phyloP scores from a whole-genome alignment of 768 basidiomycete genomes.

The Lentinula raphanica region DNA sequence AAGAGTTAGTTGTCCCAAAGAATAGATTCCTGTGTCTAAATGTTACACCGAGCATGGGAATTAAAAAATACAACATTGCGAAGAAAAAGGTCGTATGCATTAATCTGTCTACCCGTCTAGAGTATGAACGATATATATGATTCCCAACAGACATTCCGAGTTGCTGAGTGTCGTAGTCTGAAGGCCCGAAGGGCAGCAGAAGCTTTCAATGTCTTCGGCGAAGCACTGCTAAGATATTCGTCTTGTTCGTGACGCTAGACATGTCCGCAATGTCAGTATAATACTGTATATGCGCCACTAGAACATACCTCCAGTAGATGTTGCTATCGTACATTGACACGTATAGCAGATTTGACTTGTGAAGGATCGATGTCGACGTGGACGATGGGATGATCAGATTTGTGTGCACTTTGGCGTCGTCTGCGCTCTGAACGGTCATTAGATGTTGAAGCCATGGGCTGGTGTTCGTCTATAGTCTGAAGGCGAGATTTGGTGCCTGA shows the following conservation, averaged over 20 bases:
- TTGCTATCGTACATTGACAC: slow-evolving; percentile 27
- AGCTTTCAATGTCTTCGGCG: neutral
- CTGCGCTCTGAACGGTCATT: slow-evolving; percentile 3
- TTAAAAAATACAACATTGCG: slow-evolving; percentile 1
- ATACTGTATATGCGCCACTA: too few species aligned
- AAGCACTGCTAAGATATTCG: neutral
- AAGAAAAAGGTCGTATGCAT: neutral
- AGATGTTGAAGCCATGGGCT: slow-evolving; percentile 17
- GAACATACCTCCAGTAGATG: neutral
- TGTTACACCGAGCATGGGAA: neutral
- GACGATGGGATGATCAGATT: slow-evolving; percentile 12
- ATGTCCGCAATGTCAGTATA: neutral
- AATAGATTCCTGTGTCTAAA: neutral
- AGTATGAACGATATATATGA: too few species aligned
- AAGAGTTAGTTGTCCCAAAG: neutral
- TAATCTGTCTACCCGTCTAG: neutral
- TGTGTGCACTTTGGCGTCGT: neutral
- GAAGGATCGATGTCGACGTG: slow-evolving; percentile 22
- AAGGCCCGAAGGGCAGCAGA: neutral
- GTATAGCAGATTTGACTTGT: slow-evolving; percentile 29
- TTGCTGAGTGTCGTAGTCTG: neutral
- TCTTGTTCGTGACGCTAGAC: neutral
- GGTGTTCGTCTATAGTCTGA: slow-evolving; percentile 20
- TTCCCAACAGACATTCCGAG: neutral
- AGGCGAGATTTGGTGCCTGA: slow-evolving; percentile 16